Base-by-base conservation (phyloP, 192 early-diverging fungal genomes). In the Coemansia sp. region DNA sequence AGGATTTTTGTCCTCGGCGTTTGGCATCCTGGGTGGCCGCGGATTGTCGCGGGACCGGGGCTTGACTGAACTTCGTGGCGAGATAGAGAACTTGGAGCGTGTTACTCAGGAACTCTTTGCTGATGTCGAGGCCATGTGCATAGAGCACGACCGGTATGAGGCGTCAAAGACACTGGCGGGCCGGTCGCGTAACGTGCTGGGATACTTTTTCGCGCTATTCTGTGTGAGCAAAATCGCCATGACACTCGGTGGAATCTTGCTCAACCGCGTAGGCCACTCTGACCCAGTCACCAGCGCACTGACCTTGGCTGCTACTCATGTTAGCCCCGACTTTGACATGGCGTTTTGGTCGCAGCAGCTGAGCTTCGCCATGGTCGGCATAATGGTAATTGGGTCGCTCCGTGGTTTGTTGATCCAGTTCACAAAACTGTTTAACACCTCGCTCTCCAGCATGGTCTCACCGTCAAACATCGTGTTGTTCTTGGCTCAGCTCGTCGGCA, bases 341-440 rank as follows among this genome's bases (percentile, higher is more conserved):
- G 87, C 83, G 40, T 91, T 93, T 43, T 95, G 93, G 91, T 93
- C 95, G 20, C 93, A 95, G 77, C 95, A 97, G 72, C 85, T 97
- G 36, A 95, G 94, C 59, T 97, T 97, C 74, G 88, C 92, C 66
- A 90, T 97, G 79, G 91, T 97, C 52, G 95, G 95, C 29, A 73
- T 96, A 16, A 90, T 98, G 88, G 94, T 98, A 18, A 85, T 96
- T 41, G 87, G 90, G 2, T 92, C 93, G n/a, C 91, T 97, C 40
- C 91, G 97, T 31, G 93, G 95, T 1, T 87, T 97, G 63, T 82
- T 98, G 31, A 85, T 93, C 31, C 90, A 95, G 75, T 89, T 95
- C 65, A 86, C 89, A 20, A 95, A 94, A 86, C 86, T 94, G 22
- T 91, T 94, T 74, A 81, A 88, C 41, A 86, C 86, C 15, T 75